These are phyloP conservation scores for Puccinellia tenuiflora DNA, from an alignment of 176 grass and related monocot species.

Conservation along the genomic window DNA sequence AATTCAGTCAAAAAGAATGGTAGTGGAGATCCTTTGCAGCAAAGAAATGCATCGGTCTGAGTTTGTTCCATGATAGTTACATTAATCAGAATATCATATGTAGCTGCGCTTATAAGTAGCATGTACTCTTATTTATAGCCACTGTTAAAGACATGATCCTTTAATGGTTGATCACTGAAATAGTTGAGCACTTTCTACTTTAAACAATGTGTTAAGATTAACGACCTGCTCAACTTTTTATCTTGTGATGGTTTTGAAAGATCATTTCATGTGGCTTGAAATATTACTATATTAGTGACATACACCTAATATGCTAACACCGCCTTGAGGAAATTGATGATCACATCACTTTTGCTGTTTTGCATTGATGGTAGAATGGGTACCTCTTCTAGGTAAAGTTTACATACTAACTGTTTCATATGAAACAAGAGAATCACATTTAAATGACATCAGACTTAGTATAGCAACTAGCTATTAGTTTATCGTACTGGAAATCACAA, in stretches of 20 bases:
- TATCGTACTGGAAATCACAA: neutral
- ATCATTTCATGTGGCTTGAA: neutral
- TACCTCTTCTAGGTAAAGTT: neutral
- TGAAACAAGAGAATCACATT: neutral
- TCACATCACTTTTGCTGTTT: neutral
- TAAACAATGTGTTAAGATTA: neutral
- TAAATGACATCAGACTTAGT: neutral
- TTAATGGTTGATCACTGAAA: neutral
- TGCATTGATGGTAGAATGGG: neutral
- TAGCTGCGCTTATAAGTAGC: neutral
- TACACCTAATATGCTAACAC: neutral
- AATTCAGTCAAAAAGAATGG: neutral
- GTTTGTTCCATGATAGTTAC: neutral
- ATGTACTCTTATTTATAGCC: neutral
- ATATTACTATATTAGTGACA: neutral
- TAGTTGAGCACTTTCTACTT: neutral
- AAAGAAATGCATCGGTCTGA: neutral
- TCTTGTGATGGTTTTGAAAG: constrained; percentile 40
- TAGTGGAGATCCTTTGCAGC: neutral
- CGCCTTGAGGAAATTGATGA: neutral
- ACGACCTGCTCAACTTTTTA: constrained; percentile 58
- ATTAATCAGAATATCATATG: neutral
- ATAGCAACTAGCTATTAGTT: neutral
- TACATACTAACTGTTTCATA: neutral
- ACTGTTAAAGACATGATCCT: neutral